Percentiles rank a stretch among this genome's conserved stretches.
Evolutionary conservation across 495 filamentous ascomycete genomes (phyloP).

Genomic region (Terfezia claveryi): DNA sequence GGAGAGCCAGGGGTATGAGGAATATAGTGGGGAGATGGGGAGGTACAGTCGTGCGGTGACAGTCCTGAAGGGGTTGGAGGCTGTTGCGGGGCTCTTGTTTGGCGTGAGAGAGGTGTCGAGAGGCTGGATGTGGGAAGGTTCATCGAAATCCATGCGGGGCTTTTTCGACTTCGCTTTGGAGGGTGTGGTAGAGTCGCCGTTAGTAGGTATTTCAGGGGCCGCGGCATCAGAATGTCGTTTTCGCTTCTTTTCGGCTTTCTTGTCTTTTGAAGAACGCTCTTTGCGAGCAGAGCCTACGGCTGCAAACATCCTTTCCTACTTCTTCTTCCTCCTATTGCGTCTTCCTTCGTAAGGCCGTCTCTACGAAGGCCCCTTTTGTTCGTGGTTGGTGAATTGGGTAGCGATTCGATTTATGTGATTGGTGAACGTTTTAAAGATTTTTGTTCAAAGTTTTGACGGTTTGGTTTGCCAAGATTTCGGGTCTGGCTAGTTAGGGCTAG

Average conservation of each 20-base stretch:
- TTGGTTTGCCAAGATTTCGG: too few relatives aligned
- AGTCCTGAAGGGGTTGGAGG: slow-evolving; percentile 2
- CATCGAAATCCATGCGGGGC: slow-evolving; percentile 4
- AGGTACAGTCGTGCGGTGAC: slow-evolving; percentile 6
- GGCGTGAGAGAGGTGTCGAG: slow-evolving; percentile 3
- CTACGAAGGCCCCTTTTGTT: slow-evolving; percentile 2
- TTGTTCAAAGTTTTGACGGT: too few relatives aligned
- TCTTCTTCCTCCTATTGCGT: slow-evolving; percentile 1
- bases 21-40: slow-evolving; percentile 12
- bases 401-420: too few relatives aligned
- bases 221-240: slow-evolving; percentile 16
- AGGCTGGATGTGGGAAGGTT: slow-evolving; percentile 8
- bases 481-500: too few relatives aligned
- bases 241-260: not conserved
- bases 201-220: slow-evolving; percentile 20
- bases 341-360: slow-evolving; percentile 4
- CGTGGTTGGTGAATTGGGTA: too few relatives aligned
- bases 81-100: too few relatives aligned
- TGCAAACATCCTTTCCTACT: slow-evolving; percentile 12
- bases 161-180: not conserved
- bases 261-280: not conserved
- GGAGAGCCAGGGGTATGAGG: not conserved
- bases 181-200: slow-evolving; percentile 4
- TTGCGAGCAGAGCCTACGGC: not conserved
- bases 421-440: too few relatives aligned